Evolutionary conservation across 192 early-diverging fungal genomes (phyloP), one percentile per base, ranked within the genome.

Genomic region (Coemansia sp.): DNA sequence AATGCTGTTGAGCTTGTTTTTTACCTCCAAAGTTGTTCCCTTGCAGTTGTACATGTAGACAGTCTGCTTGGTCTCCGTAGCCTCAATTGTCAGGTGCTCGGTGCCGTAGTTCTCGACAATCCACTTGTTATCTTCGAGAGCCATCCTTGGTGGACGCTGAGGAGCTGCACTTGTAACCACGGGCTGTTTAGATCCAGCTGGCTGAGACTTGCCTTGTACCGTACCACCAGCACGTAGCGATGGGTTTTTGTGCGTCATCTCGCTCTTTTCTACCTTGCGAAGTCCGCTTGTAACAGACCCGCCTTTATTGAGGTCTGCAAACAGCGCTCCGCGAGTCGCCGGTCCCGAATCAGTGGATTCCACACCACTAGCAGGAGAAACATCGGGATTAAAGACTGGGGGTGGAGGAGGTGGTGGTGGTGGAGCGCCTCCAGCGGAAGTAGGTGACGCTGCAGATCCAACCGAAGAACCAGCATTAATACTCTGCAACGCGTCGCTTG

Each of bases 231-330:
- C 84, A 30, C 96, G 87, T 18, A 98, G 71, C 14, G 82, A 81
- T 1, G 96, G 96, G 85, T 98, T 98, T 78, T 98, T 98, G 82
- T 98, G 96, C 13, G 93, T 98, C 96, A 96, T 98, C 73, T 98
- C 88, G 58, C 82, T 85, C 73, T 88, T 90, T 57, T 95, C 93
- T 2, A 99, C 96, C 72, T 96, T 95, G 49, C 90, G 87, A 64
- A 99, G 78, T n/a, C 88, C 89, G 30, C 86, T 50, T 3, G 91
- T 89, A 55, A 90, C 77, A 8, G 53, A 73, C 44, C 77, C 74
- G 55, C 92, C 95, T 46, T 87, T 82, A 84, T 94, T 95, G 63
- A 98, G 72, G 44, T 89, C 86, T 34, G 89, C 86, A 81, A 98
- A 94, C 22, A 98, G 81, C 0, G 87, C 84, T 18, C 81, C 73